Evolutionary conservation across 352 stramenopile genomes (phyloP), one percentile per base, ranked within the genome.

Genomic region (Pythium pyrilobum): DNA sequence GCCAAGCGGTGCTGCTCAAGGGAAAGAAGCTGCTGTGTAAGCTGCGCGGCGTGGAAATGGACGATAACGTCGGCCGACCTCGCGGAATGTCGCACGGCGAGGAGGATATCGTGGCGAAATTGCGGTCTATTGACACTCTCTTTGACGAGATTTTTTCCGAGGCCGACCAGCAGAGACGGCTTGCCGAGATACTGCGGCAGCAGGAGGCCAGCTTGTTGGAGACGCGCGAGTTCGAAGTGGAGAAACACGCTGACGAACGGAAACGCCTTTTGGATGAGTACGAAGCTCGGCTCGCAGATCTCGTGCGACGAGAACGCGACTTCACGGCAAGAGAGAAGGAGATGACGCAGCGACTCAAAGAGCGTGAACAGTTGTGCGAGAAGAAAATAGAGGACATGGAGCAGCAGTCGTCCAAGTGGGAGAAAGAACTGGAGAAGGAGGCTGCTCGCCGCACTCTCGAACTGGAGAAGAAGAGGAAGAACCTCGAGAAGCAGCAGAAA

Each of bases 141-240:
- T 37, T 87, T 20, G 66, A 81, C n/a, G 79, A 81, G 31, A 52
- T 85, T n/a, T 67, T 77, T 33, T 42, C 62, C 16, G 81, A 87
- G 47, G 45, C 75, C 28, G 63, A 63, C 23, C 68, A 80, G 18
- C 74, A 87, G 21, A 61, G 69, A 10, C 67, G 79, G 39, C 44
- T 69, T 16, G 67, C 76, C 20, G 59, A 55, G n/a, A 47, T 59
- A 31, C 49, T 79, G 44, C 72, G 68, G 11, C 47, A 69, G 39
- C 53, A 63, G 5, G 62, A 75, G 8, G 59, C n/a, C 20, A 43
- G 40, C 18, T 27, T 33, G 20, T 28, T 34, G 25, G 45, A 62
- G n/a, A 49, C 45, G 24, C 38, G 51, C 31, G 40, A 44, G 20
- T 7, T 16, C 16, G 41, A 50, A n/a, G 15, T 59, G 11, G 51